Percentiles rank a stretch among this genome's conserved stretches.
phyloP scores from a whole-genome alignment of 805 yeast genomes.

The Tetrapisispora fleetii region DNA sequence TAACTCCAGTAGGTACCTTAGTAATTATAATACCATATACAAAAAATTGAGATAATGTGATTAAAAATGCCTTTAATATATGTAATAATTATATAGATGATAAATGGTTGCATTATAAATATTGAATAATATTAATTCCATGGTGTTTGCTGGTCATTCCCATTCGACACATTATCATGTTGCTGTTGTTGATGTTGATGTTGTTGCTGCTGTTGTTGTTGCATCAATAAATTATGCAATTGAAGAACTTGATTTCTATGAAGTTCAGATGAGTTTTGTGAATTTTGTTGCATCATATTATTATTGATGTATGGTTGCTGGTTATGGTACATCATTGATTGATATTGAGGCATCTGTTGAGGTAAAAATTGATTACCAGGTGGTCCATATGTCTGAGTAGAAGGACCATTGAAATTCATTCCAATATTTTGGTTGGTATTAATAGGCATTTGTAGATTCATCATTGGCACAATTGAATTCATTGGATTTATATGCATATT shows the following conservation, averaged over 20 bases:
- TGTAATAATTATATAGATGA: background rate
- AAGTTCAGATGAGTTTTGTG: constrained; percentile 7
- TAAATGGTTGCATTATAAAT: background rate
- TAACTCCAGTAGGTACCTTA: too few species aligned
- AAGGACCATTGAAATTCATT: background rate
- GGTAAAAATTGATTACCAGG: background rate
- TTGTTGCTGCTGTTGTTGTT: constrained; percentile 18
- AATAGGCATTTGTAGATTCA: background rate
- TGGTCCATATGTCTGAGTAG: background rate
- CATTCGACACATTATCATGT: background rate
- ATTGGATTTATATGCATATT: background rate
- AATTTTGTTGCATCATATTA: constrained; percentile 6
- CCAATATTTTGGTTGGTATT: background rate
- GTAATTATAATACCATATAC: background rate
- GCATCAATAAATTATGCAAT: constrained; percentile 19
- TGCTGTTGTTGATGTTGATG: constrained; percentile 9
- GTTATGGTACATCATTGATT: constrained; percentile 3
- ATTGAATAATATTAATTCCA: background rate
- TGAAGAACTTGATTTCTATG: constrained; percentile 18
- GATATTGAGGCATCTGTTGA: background rate
- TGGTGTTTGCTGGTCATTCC: background rate
- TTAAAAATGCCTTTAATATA: too few species aligned
- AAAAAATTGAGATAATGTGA: background rate
- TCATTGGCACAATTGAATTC: background rate
- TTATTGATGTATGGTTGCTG: constrained; percentile 7